Conservation (phyloP, 2,329 filamentous ascomycete genomes). For the Penicillium rolfsii region DNA sequence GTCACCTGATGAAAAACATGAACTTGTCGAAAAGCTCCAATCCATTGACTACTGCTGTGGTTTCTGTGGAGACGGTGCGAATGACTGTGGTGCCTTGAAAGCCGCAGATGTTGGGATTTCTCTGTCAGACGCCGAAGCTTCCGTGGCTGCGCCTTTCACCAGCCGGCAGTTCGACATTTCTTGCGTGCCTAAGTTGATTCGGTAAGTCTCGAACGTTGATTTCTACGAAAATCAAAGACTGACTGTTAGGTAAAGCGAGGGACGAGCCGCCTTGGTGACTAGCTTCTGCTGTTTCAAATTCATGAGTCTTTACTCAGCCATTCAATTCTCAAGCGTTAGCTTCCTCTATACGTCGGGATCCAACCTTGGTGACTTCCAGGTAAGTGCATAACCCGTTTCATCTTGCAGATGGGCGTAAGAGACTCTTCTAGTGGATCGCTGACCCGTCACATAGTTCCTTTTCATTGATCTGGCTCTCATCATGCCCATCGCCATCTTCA, state of each 20-base stretch:
- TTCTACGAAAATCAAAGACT: constrained; percentile 13
- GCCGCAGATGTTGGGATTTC: constrained; percentile 97
- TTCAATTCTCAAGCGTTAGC: constrained; percentile 96
- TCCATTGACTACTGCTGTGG: constrained; percentile 93
- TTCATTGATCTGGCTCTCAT: constrained; percentile 94
- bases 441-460: constrained; percentile 63
- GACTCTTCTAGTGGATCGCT: neutral
- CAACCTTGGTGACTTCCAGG: constrained; percentile 94
- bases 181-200: constrained; percentile 90
- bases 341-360: constrained; percentile 93
- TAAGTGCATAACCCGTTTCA: constrained; percentile 34
- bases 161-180: constrained; percentile 94
- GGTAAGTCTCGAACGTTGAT: constrained; percentile 50
- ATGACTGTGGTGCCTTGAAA: constrained; percentile 95
- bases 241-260: constrained; percentile 64
- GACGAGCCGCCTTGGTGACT: constrained; percentile 91
- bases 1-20: constrained; percentile 98
- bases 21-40: constrained; percentile 94
- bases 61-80: constrained; percentile 96
- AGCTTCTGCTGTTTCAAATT: constrained; percentile 99
- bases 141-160: constrained; percentile 96
- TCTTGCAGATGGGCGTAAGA: neutral
- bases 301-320: constrained; percentile 99
- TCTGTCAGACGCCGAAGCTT: constrained; percentile 94
- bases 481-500: constrained; percentile 94